Percentiles rank a stretch among this genome's conserved stretches.
These are phyloP conservation scores for Phytophthora podocarpi DNA, from an alignment of 352 stramenopile genomes.

Conservation along the genomic window DNA sequence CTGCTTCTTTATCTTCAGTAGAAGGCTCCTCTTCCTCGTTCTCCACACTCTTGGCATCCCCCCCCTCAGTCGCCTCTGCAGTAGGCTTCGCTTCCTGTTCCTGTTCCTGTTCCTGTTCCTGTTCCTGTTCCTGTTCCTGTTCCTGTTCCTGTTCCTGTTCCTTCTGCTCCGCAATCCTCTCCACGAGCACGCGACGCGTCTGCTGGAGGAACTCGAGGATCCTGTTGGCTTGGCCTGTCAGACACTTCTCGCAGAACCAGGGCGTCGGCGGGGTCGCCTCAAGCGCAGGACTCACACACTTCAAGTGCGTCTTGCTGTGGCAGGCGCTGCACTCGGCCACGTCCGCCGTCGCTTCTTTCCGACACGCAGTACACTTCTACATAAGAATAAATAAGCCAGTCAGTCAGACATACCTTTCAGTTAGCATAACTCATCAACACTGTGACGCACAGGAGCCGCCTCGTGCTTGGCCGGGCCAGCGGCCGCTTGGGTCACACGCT, in stretches of 20 bases:
- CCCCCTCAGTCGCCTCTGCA: background rate
- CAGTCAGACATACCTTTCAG: background rate
- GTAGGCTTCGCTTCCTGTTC: background rate
- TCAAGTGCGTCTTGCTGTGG: conserved; percentile 62
- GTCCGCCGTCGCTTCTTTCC: conserved; percentile 50
- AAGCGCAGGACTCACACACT: conserved; percentile 47
- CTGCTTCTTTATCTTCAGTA: conserved; percentile 6
- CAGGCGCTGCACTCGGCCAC: conserved; percentile 60
- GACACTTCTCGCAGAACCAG: conserved; percentile 68
- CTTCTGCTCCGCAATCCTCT: conserved; percentile 40
- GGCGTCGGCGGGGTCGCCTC: conserved; percentile 25
- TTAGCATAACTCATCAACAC: background rate
- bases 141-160: background rate
- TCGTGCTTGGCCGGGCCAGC: conserved; percentile 26
- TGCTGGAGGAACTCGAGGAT: conserved; percentile 77
- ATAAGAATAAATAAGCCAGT: conserved; percentile 1
- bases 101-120: background rate
- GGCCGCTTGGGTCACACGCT: conserved; percentile 4
- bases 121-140: conserved; percentile 3
- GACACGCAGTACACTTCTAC: conserved; percentile 55
- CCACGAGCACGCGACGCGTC: conserved; percentile 54
- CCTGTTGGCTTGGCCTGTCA: conserved; percentile 53
- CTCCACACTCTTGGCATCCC: background rate
- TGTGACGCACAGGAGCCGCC: conserved; percentile 25
- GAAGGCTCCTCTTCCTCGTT: conserved; percentile 12